These are phyloP conservation scores for Aspergillus fischeri DNA, from an alignment of 2,329 filamentous ascomycete genomes.

Conservation along the genomic window DNA sequence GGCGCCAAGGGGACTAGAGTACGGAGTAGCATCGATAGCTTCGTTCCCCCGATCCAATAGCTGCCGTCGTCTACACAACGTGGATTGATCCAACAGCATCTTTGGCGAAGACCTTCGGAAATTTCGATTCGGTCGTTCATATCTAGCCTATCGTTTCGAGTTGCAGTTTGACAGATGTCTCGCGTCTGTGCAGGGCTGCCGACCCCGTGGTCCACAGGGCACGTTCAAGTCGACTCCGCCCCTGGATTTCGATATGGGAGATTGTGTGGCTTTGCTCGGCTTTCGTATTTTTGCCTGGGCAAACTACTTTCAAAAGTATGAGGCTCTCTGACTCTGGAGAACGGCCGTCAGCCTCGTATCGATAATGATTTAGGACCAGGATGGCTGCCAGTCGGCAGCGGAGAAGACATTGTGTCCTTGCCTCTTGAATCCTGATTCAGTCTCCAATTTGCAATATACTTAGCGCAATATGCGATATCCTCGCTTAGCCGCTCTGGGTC, in stretches of 20 bases:
- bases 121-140: background rate
- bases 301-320: background rate
- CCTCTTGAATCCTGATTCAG: no score
- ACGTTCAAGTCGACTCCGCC: background rate
- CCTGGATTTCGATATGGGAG: background rate
- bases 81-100: background rate
- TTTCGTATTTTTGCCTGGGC: background rate
- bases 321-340: background rate
- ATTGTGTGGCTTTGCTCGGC: background rate
- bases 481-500: background rate
- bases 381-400: background rate
- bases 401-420: background rate
- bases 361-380: background rate
- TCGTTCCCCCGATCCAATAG: background rate
- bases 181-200: background rate
- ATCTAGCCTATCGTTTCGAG: background rate
- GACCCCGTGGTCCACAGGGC: background rate
- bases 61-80: background rate
- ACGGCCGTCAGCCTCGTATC: background rate
- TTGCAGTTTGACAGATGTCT: background rate
- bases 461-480: background rate
- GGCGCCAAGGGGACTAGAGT: background rate
- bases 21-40: background rate
- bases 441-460: no score
- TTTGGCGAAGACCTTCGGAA: background rate